Base-by-base conservation (phyloP, 495 filamentous ascomycete species). In the Penicillium canescens region DNA sequence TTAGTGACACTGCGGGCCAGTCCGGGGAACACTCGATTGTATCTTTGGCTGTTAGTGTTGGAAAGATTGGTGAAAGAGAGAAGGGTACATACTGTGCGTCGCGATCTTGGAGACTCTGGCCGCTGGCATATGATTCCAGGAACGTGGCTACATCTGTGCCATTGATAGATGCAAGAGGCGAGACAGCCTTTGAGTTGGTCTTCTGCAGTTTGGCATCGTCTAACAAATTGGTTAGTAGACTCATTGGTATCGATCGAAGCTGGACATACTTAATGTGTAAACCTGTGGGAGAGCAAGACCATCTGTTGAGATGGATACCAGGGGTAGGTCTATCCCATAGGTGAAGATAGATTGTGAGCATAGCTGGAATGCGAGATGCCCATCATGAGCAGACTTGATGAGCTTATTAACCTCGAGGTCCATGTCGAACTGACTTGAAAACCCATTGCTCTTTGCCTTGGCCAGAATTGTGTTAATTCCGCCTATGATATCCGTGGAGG, bases 361-460 rank as follows among this genome's bases (percentile, higher is more conserved):
- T 16, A 67, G 51, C 18, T 57, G 37, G 13, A 66, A 56, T 1
- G 37, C 40, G 35, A 84, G 70, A 47, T 83, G 80, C 3, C 77
- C 76, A 57, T 83, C 79, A 50, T 82, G 68, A 1, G 78, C 78
- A 0, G 71, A 69, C 6, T 45, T 39, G n/a, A 80, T 57, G 5
- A 78, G 62, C 7, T 63, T 47, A 21, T 59, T 55, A 13, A 82
- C 63, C 8, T 74, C 74, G 8, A 72, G 40, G 21, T 81, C 77
- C 56, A 82, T 80, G 5, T 82, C 75, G 49, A 74, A 82, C 54
- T 83, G 78, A 42, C 67, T 79, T 13, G 52, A 60, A 52, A 71
- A 83, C 11, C 46, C 56, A 8, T 57, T 52, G 18, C 33, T 56
- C n/a, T 52, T 59, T 26, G 78, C 71, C 13, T 74, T 67, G n/a